Conservation (phyloP, 78 protist genomes). For the Cavenderia fasciculata region DNA sequence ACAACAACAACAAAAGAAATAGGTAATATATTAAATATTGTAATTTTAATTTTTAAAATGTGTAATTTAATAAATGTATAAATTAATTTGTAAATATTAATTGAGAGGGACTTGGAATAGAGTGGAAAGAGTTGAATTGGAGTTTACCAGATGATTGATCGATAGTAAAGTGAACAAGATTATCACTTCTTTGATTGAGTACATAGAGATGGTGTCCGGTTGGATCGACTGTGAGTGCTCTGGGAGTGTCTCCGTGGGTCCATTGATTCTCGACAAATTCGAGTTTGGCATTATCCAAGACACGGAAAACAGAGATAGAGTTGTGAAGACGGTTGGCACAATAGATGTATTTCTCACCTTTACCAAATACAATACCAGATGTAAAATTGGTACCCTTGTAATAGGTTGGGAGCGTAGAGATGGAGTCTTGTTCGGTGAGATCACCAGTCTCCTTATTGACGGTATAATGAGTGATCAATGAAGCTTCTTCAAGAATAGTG, state of each 20-base stretch:
- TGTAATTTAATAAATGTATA: background rate
- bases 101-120: constrained; percentile 5
- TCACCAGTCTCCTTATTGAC: background rate
- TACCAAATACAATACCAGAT: background rate
- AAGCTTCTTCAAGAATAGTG: background rate
- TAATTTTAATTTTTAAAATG: background rate
- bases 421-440: background rate
- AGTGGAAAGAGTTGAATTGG: background rate
- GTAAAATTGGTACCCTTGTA: background rate
- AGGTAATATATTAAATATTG: too few relatives aligned
- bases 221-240: constrained; percentile 10
- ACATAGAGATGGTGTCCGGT: background rate
- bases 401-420: background rate
- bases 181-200: constrained; percentile 12
- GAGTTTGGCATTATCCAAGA: background rate
- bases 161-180: background rate
- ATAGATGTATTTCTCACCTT: background rate
- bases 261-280: background rate
- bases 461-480: background rate
- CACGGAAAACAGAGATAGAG: background rate
- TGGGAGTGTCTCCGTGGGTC: constrained; percentile 5
- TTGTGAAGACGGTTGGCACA: background rate
- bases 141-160: background rate
- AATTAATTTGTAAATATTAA: background rate
- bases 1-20: too few relatives aligned